Percentiles rank a stretch among this genome's conserved stretches.
Evolutionary conservation across 176 grass and related monocot species (phyloP).

Genomic region (Chrysopogon serrulatus): DNA sequence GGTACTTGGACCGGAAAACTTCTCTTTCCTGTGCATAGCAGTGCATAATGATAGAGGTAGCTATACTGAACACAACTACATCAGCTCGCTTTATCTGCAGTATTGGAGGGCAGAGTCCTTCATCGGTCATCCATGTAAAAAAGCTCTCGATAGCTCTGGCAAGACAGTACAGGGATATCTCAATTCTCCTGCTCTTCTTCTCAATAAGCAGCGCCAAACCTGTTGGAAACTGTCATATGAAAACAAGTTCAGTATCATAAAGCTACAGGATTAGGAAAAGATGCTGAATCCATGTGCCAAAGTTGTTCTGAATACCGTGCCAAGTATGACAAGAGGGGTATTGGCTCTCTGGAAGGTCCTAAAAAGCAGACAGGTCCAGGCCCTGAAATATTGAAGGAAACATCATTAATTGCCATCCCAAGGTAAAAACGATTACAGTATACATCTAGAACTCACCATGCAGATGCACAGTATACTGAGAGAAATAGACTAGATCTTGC

Average conservation of each 20-base stretch:
- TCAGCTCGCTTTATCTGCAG: slow-evolving; percentile 77
- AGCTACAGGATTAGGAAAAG: not conserved
- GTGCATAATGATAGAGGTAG: slow-evolving; percentile 93
- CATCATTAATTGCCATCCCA: slow-evolving; percentile 6
- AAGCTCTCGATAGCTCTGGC: slow-evolving; percentile 90
- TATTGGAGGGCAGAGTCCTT: slow-evolving; percentile 67
- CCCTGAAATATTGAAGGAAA: slow-evolving; percentile 52
- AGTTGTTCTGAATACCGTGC: slow-evolving; percentile 45
- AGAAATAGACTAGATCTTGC: slow-evolving; percentile 90
- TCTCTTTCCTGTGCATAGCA: slow-evolving; percentile 94
- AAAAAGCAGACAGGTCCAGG: slow-evolving; percentile 90
- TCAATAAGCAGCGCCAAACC: slow-evolving; percentile 86
- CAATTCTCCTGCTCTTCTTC: slow-evolving; percentile 89
- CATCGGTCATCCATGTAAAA: slow-evolving; percentile 81
- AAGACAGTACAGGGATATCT: slow-evolving; percentile 95
- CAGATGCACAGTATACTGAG: slow-evolving; percentile 80
- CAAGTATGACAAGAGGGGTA: slow-evolving; percentile 65
- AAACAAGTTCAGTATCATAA: slow-evolving; percentile 31
- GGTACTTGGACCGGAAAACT: slow-evolving; percentile 87
- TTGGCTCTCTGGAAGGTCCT: slow-evolving; percentile 62
- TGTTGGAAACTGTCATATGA: slow-evolving; percentile 57
- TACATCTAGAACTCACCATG: slow-evolving; percentile 57
- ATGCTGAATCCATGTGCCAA: not conserved
- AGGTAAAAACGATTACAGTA: not conserved
- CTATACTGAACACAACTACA: slow-evolving; percentile 77